These are phyloP conservation scores for Penicillium waksmanii DNA, from an alignment of 495 filamentous ascomycete species.

Conservation along the genomic window DNA sequence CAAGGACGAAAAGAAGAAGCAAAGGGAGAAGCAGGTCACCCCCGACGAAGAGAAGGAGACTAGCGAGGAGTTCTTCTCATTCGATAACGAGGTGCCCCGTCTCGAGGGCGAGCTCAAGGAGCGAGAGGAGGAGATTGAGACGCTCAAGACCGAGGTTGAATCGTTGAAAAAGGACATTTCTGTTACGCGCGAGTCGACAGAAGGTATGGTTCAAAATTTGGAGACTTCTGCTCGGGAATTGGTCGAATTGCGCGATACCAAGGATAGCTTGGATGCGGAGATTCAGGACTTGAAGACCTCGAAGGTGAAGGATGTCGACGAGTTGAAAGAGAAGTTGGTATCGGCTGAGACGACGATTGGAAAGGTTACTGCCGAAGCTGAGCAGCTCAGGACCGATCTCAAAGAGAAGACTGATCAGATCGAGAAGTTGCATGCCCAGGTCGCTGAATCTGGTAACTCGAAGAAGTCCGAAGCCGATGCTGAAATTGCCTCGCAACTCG, in stretches of 20 bases:
- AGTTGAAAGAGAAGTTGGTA: constrained; percentile 43
- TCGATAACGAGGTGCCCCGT: constrained; percentile 73
- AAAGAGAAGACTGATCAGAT: constrained; percentile 59
- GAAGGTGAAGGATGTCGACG: constrained; percentile 43
- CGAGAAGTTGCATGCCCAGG: constrained; percentile 49
- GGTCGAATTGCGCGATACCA: constrained; percentile 58
- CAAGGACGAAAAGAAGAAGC: constrained; percentile 29
- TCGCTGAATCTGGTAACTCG: constrained; percentile 40
- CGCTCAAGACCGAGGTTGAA: constrained; percentile 64
- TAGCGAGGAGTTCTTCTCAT: constrained; percentile 86
- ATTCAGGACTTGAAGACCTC: constrained; percentile 42
- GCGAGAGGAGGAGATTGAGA: constrained; percentile 66
- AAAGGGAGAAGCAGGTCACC: constrained; percentile 22
- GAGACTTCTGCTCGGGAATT: constrained; percentile 64
- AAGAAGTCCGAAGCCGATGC: constrained; percentile 44
- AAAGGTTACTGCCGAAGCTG: constrained; percentile 50
- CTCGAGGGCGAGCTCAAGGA: constrained; percentile 63
- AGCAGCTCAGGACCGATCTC: constrained; percentile 58
- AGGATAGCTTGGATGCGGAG: constrained; percentile 55
- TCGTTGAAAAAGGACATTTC: constrained; percentile 56
- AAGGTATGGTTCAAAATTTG: constrained; percentile 64
- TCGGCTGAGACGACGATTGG: constrained; percentile 47
- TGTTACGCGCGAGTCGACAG: constrained; percentile 65
- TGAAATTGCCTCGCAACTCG: constrained; percentile 39
- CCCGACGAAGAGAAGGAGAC: constrained; percentile 44